Base-by-base conservation (phyloP, 116 monocot species). In the Phalaenopsis hybrid region DNA sequence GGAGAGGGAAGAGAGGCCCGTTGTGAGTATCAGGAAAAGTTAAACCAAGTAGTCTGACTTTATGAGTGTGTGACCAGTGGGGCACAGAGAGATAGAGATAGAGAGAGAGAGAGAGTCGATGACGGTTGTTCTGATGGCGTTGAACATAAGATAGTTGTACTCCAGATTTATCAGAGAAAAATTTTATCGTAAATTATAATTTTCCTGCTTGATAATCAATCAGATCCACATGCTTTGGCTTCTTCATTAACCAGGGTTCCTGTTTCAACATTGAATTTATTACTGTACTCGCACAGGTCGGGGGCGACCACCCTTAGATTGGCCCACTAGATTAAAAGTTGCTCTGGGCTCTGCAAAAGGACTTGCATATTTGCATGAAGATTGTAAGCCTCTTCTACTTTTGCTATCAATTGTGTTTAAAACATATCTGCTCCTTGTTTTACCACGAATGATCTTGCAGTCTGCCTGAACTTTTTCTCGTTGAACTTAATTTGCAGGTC, bases 311-410 rank as follows among this genome's bases (percentile, higher is more conserved):
- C 20, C 81, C 49, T 52, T 81, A 63, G 72, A 81, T 34, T 81
- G 70, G 73, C 55, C 72, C 6, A 73, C 74, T 46, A 81, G 81
- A 31, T 68, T 81, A 50, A 81, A 55, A 68, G 73, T 81, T 81
- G 81, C 81, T 69, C 8, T 72, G 21, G 81, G 81, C 18, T 81
- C 81, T 68, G 81, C 81, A 72, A 81, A 81, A 73, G 81, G 81
- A 48, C 74, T 81, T 8, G 81, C 81, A 15, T 81, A 81, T 68
- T 68, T 81, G 81, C 81, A 81, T 52, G 81, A 81, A 51, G 78
- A 78, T 34, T 78, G 78, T 78, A 57, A 78, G 78, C 45, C 31
- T 78, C 25, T 49, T 6, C 10, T 48, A 18, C 15, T n/a, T 78
- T 13, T 20, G 57, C 28, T 16, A 55, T 78, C 10, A 37, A 72